Base-by-base conservation (phyloP, 2,329 filamentous ascomycete genomes). In the Cercospora beticola region DNA sequence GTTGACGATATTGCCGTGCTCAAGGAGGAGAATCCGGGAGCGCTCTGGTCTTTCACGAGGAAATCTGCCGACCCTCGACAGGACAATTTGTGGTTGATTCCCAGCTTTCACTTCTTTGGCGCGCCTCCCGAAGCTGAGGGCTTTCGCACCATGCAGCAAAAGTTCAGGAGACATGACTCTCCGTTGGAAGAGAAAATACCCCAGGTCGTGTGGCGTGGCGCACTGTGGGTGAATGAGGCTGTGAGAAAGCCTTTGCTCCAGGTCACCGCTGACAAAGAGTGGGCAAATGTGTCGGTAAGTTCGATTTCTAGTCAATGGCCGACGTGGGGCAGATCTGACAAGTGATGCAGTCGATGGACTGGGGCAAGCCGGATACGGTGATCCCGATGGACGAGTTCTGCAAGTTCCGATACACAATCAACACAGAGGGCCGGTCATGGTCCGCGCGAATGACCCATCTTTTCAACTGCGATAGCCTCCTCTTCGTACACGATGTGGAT, bases 281-380 rank as follows among this genome's bases (percentile, higher is more conserved):
- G 80, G 80, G 76, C 77, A 4, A 79, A 82, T 69, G 78, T 81
- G 0, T 68, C 74, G 21, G 74, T 69, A 43, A n/a, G 72, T 63
- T 52, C n/a, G 6, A 21, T 30, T 18, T 65, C 14, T 12, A 9
- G 28, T 14, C 33, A n/a, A 26, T 12, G 16, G 9, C 46, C 21
- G 18, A 16, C 8, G 8, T 16, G 31, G 21, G 16, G 5, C 16
- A 21, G 7, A 18, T n/a, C 49, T 68, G 49, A 65, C 49, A 5
- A n/a, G n/a, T n/a, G 30, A 21, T 30, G 6, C 64, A 74, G 26
- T 74, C 70, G 16, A 70, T 77, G 56, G 64, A 73, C 58, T 75
- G 74, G 74, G 59, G 70, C 10, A 66, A 74, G n/a, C 71, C 40
- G 49, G 56, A 64, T 14, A 68, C 62, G 8, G 62, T 74, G n/a